A percentile compares a stretch with the other conserved stretches of the same genome.
Evolutionary conservation across 73 alveolate species (phyloP).

Genomic region (Durusdinium trenchii): DNA sequence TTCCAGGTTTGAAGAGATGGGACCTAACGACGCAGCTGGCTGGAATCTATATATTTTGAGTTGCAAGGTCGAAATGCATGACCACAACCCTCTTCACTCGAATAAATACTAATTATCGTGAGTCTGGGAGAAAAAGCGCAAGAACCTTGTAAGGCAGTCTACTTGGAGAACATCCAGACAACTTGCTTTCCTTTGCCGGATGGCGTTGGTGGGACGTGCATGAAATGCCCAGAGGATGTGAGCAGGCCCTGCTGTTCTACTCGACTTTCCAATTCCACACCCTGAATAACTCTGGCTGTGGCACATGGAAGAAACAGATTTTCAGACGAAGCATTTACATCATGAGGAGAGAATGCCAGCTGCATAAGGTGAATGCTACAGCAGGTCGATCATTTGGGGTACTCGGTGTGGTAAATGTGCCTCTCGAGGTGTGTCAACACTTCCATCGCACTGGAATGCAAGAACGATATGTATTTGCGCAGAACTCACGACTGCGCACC

Average conservation of each 20-base stretch:
- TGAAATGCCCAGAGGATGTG: slow-evolving; percentile 61
- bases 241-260: slow-evolving; percentile 70
- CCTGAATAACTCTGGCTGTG: too few species aligned
- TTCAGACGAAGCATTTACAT: too few species aligned
- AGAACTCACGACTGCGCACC: slow-evolving; percentile 81
- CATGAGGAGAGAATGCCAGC: too few species aligned
- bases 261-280: too few species aligned
- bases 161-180: slow-evolving; percentile 37
- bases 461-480: slow-evolving; percentile 65
- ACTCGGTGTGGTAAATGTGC: not conserved
- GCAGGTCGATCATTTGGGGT: not conserved
- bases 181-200: slow-evolving; percentile 74
- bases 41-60: not conserved
- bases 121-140: not conserved
- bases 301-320: too few species aligned
- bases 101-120: not conserved
- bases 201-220: slow-evolving; percentile 82
- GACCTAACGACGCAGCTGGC: slow-evolving; percentile 34
- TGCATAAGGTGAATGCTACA: too few species aligned
- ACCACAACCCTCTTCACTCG: too few species aligned
- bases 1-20: slow-evolving; percentile 38
- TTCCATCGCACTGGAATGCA: slow-evolving; percentile 86
- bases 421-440: slow-evolving; percentile 67
- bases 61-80: too few species aligned
- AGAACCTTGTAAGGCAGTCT: slow-evolving; percentile 22